Evolutionary conservation across 2,329 filamentous ascomycete species (phyloP), one percentile per base, ranked within the genome.

Genomic region (Teratosphaeria zuluensis): DNA sequence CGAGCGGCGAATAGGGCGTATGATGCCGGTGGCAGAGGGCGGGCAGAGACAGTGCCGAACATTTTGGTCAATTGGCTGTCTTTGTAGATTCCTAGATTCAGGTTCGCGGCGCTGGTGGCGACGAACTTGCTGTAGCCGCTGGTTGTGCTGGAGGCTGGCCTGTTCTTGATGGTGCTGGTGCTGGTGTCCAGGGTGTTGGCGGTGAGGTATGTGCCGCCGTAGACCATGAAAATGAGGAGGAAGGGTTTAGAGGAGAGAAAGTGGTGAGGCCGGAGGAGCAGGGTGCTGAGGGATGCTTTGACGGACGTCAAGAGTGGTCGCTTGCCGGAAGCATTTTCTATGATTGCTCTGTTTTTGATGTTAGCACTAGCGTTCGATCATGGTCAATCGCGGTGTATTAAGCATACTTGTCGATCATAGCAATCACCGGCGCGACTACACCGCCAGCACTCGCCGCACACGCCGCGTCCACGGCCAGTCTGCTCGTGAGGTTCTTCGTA

Each of bases 181-280:
- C 84, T 73, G 0, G 92, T 96, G 76, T 97, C 92, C 70, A 96
- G 84, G 12, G 82, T 76, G 77, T 96, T 96, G 63, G 92, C 92
- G 0, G 89, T 90, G 12, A 94, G 77, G 77, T 96, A 96, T 60
- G 92, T 97, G 64, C 89, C 87, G 61, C 86, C 89, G 79, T 96
- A 97, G 51, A 95, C 79, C 56, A 77, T 76, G 61, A 78, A 75
- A 70, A 91, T 86, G 64, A 90, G 80, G 53, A 77, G 83, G 66
- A 88, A 87, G 0, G 88, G 87, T 60, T 82, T 83, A 55, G 84
- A 84, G 70, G 84, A 74, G 63, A 90, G 67, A 66, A 88, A 78
- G 28, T 73, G 67, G 59, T 85, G 84, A 0, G 88, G 88, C 8
- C 77, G 80, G n/a, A 77, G 65, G 59, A 88, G 54, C 56, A 90